Percentiles rank a stretch among this genome's conserved stretches.
phyloP scores from a whole-genome alignment of 306 rosid genomes.

The Albizia julibrissin region DNA sequence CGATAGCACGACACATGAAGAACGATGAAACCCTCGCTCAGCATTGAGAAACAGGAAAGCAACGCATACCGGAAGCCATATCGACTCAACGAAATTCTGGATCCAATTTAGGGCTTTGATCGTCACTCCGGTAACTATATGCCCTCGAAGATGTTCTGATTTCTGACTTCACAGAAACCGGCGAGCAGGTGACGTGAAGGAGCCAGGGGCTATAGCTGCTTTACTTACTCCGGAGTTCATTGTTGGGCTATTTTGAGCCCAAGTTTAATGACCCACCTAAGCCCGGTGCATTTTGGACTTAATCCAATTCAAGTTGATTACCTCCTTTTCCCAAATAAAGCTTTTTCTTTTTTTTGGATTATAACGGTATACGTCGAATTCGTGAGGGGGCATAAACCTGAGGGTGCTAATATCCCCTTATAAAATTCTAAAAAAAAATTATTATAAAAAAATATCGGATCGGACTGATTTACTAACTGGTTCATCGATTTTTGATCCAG shows the following conservation, averaged over 20 bases:
- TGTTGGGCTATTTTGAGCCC: not conserved
- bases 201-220: not conserved
- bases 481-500: no score
- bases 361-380: no score
- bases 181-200: not conserved
- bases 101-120: slow-evolving; percentile 30
- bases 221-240: not conserved
- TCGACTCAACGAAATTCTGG: not conserved
- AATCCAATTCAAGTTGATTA: not conserved
- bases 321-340: no score
- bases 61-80: slow-evolving; percentile 39
- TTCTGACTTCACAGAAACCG: not conserved
- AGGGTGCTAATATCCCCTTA: no score
- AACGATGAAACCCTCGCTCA: not conserved
- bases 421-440: no score
- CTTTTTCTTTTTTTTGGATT: no score
- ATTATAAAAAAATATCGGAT: no score
- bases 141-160: not conserved
- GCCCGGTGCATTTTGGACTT: not conserved
- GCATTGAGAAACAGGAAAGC: not conserved
- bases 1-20: not conserved
- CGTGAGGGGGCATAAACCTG: no score
- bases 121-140: not conserved
- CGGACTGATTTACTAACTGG: no score
- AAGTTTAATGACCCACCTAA: not conserved